Evolutionary conservation across 805 yeast species (phyloP), one percentile per base, ranked within the genome.

Genomic region (Candida krabiensis): DNA sequence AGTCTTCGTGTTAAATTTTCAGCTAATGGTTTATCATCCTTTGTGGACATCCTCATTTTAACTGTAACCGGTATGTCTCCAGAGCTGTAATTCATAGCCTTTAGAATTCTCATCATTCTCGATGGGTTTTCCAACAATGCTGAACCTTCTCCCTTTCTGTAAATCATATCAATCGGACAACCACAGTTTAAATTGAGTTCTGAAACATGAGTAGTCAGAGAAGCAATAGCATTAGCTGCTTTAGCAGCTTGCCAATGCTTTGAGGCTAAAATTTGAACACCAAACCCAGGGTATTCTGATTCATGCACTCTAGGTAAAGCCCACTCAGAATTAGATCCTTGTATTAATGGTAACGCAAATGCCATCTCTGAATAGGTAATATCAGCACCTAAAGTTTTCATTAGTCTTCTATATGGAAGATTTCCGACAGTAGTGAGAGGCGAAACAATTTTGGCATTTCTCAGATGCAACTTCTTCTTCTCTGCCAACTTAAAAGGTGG

Each of bases 381-480:
- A 53, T 93, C 97, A 9, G 96, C 96, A 13, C 97, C 97, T 23
- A 88, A 63, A 1, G 83, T 73, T 54, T 82, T 84, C 96, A 93
- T 90, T 43, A 93, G 71, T 52, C 98, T 75, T 62, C 99, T 83
- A 66, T 79, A 93, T 12, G 99, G 99, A 53, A 93, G 71, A 63
- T 93, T 93, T 16, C 99, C 99, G 5, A 93, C 99, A 0, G 99
- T 93, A 23, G 99, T 95, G 46, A 93, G 73, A 2, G 99, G 99
- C 2, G 97, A 87, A 6, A 93, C 82, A 43, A 93, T 88, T 63
- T 89, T 89, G 48, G 91, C 91, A 31, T 78, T 69, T 24, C 69
- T 66, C 36, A 86, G 72, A 55, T 89, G 69, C 33, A 93, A 57
- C 40, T 65, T 72, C 60, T 83, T 86, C 77, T 93, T 93, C 61